phyloP scores from a whole-genome alignment of 2,329 filamentous ascomycete genomes.

The Alternaria sp. region DNA sequence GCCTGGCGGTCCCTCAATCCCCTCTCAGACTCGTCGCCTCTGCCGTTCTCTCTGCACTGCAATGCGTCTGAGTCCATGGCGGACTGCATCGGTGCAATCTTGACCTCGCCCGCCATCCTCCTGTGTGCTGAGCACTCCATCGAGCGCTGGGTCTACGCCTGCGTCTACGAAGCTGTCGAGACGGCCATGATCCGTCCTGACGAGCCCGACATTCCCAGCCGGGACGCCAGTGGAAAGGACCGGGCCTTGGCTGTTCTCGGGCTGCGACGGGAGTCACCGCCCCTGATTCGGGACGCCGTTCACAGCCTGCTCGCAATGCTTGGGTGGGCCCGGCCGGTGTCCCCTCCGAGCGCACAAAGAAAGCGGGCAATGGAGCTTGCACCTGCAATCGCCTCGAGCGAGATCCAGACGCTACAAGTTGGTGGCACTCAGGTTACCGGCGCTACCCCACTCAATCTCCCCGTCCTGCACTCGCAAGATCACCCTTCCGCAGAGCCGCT shows the following conservation, averaged over 20 bases:
- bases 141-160: constrained; percentile 36
- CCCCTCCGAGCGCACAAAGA: not conserved
- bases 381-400: not conserved
- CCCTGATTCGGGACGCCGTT: constrained; percentile 27
- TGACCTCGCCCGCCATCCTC: constrained; percentile 39
- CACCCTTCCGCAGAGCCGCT: constrained; percentile 1
- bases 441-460: constrained; percentile 30
- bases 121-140: constrained; percentile 33
- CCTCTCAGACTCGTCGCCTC: constrained; percentile 37
- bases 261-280: constrained; percentile 30
- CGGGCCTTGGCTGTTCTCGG: constrained; percentile 31
- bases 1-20: constrained; percentile 36
- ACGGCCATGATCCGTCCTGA: constrained; percentile 36
- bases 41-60: constrained; percentile 30
- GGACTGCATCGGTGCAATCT: constrained; percentile 18
- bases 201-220: constrained; percentile 36
- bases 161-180: constrained; percentile 40
- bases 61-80: constrained; percentile 20
- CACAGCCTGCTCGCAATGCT: constrained; percentile 31
- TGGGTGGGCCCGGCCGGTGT: constrained; percentile 32
- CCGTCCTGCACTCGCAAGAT: constrained; percentile 15
- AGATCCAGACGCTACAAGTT: constrained; percentile 24
- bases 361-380: not conserved
- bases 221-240: constrained; percentile 29
- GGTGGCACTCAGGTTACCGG: constrained; percentile 29